phyloP scores from a whole-genome alignment of 169 alveolate genomes.

The Cryptosporidium xiaoi region DNA sequence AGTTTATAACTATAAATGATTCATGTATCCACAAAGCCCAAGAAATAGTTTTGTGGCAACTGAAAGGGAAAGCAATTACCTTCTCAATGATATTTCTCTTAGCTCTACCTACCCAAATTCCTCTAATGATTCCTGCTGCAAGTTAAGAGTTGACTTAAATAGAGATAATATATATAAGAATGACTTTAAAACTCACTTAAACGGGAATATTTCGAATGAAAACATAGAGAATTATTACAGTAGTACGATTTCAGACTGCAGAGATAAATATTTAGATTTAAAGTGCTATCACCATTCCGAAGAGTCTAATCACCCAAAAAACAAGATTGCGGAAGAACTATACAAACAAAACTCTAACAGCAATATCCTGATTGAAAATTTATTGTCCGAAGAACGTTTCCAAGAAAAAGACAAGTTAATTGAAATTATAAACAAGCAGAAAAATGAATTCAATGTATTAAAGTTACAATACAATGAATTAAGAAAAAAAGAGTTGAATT shows the following conservation, averaged over 20 bases:
- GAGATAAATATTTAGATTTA: neutral
- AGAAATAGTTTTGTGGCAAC: slow-evolving; percentile 15
- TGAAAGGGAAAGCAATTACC: slow-evolving; percentile 1
- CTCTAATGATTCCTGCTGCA: slow-evolving; percentile 44
- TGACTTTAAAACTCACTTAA: neutral
- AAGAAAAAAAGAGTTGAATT: slow-evolving; percentile 47
- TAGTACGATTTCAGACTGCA: neutral
- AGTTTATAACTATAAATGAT: slow-evolving; percentile 7
- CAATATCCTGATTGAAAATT: neutral
- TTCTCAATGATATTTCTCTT: neutral
- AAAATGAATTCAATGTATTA: slow-evolving; percentile 20
- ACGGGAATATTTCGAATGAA: neutral
- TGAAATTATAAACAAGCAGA: slow-evolving; percentile 27
- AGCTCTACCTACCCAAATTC: slow-evolving; percentile 58
- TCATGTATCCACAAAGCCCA: slow-evolving; percentile 71
- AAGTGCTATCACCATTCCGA: too few species aligned
- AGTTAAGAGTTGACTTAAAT: neutral
- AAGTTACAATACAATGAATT: slow-evolving; percentile 29
- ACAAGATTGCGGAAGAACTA: neutral
- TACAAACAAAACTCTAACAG: too few species aligned
- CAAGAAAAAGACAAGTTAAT: neutral
- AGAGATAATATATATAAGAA: neutral
- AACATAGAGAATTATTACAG: neutral
- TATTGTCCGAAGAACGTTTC: neutral
- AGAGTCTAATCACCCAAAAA: neutral